Percentiles rank a stretch among this genome's conserved stretches.
phyloP scores from a whole-genome alignment of 805 yeast species.

The Priceomyces fermenticarens region DNA sequence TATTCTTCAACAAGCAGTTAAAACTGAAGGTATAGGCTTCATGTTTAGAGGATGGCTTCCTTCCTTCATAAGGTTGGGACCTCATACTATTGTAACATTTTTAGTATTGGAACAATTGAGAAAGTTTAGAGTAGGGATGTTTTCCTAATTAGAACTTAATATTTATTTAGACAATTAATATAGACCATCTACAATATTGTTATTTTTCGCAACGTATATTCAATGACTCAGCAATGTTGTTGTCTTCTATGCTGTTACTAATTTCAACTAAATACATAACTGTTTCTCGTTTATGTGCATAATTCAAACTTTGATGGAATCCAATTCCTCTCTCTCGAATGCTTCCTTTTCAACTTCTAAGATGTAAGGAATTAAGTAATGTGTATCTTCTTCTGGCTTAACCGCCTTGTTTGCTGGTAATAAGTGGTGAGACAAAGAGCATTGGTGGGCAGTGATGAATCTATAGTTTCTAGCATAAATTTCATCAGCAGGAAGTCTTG shows the following conservation, averaged over 20 bases:
- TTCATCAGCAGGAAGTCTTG: conserved; percentile 82
- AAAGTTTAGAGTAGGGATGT: conserved; percentile 49
- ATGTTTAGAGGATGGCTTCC: conserved; percentile 93
- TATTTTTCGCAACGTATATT: no score
- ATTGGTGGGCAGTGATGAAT: conserved; percentile 88
- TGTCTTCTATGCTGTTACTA: no score
- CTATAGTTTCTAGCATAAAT: conserved; percentile 90
- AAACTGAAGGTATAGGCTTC: conserved; percentile 70
- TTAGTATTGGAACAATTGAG: conserved; percentile 66
- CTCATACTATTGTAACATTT: conserved; percentile 71
- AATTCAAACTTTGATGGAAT: conserved; percentile 54
- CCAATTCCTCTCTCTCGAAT: conserved; percentile 82
- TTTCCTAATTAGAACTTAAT: no score
- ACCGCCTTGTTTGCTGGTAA: conserved; percentile 79
- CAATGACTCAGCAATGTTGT: no score
- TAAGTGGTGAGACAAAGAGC: conserved; percentile 76
- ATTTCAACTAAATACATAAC: no score
- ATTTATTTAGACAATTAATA: conserved; percentile 8
- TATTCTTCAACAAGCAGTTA: conserved; percentile 55
- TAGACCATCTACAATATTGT: neutral
- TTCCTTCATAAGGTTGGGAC: conserved; percentile 80
- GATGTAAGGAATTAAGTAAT: conserved; percentile 83
- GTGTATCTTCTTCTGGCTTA: conserved; percentile 74
- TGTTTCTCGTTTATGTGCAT: no score
- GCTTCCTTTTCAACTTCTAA: conserved; percentile 94